phyloP scores from a whole-genome alignment of 768 basidiomycete genomes.

The Tubosaeta sp. region DNA sequence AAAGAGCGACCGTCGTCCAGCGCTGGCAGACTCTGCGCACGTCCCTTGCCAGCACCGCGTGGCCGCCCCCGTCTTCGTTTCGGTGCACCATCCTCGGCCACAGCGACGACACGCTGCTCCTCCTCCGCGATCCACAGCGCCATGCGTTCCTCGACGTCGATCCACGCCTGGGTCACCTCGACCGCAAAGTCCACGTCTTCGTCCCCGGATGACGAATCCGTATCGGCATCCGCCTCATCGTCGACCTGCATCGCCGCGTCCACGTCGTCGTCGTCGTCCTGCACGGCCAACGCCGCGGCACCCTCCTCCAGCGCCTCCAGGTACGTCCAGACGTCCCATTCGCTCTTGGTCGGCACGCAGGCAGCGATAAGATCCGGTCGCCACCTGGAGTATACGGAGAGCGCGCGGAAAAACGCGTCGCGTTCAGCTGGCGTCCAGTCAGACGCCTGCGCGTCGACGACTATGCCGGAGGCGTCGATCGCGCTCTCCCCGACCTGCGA shows the following conservation, averaged over 20 bases:
- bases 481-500: background rate
- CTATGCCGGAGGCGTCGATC: background rate
- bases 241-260: background rate
- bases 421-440: slow-evolving; percentile 70
- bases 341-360: slow-evolving; percentile 60
- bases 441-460: background rate
- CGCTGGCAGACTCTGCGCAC: background rate
- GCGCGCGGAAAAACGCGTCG: slow-evolving; percentile 63
- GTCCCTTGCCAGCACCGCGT: background rate
- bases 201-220: slow-evolving; percentile 1
- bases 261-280: slow-evolving; percentile 8
- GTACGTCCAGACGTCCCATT: slow-evolving; percentile 66
- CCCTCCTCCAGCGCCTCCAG: slow-evolving; percentile 46
- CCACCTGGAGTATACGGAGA: slow-evolving; percentile 63
- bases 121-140: slow-evolving; percentile 21
- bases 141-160: slow-evolving; percentile 31
- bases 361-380: slow-evolving; percentile 74
- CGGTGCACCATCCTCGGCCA: background rate
- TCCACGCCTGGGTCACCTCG: slow-evolving; percentile 35
- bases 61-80: slow-evolving; percentile 13
- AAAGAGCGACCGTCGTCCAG: background rate
- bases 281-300: slow-evolving; percentile 10
- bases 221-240: background rate
- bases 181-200: slow-evolving; percentile 24
- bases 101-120: slow-evolving; percentile 9